These are phyloP conservation scores for Apiosordaria backusii DNA, from an alignment of 495 filamentous ascomycete species.

Conservation along the genomic window DNA sequence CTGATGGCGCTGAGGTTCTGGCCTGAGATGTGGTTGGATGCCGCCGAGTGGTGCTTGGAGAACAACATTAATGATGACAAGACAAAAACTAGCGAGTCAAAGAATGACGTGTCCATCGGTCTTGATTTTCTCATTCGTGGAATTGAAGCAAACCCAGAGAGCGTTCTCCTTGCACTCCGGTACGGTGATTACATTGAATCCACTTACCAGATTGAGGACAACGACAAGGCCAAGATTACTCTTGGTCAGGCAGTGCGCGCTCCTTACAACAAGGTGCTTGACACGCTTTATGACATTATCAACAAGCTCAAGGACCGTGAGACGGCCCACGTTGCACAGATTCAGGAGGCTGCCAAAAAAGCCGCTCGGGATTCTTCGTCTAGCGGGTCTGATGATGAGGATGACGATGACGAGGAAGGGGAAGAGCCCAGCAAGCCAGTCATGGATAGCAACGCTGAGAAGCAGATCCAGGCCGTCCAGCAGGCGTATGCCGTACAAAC, in stretches of 20 bases:
- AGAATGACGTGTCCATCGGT: conserved; percentile 54
- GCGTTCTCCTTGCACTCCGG: conserved; percentile 82
- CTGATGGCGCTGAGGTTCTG: conserved; percentile 90
- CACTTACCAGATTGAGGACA: conserved; percentile 63
- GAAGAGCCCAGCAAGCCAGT: conserved; percentile 55
- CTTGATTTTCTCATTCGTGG: conserved; percentile 72
- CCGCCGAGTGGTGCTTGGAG: conserved; percentile 85
- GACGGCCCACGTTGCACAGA: conserved; percentile 61
- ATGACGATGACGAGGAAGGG: conserved; percentile 61
- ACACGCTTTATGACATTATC: conserved; percentile 77
- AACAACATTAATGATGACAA: conserved; percentile 69
- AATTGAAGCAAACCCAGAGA: conserved; percentile 87
- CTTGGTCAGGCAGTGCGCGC: conserved; percentile 72
- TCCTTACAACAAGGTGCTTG: conserved; percentile 77
- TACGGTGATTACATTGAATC: conserved; percentile 81
- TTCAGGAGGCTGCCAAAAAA: conserved; percentile 58
- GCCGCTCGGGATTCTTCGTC: conserved; percentile 16
- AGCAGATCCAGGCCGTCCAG: conserved; percentile 67
- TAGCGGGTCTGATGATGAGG: conserved; percentile 40
- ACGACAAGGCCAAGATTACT: conserved; percentile 62
- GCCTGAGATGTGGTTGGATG: conserved; percentile 94
- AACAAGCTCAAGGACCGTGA: conserved; percentile 71
- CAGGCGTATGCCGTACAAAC: conserved; percentile 68
- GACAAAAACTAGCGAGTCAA: conserved; percentile 44
- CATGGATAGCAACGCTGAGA: conserved; percentile 53